phyloP scores from a whole-genome alignment of 768 basidiomycete species.

The Lactifluus rugatus region DNA sequence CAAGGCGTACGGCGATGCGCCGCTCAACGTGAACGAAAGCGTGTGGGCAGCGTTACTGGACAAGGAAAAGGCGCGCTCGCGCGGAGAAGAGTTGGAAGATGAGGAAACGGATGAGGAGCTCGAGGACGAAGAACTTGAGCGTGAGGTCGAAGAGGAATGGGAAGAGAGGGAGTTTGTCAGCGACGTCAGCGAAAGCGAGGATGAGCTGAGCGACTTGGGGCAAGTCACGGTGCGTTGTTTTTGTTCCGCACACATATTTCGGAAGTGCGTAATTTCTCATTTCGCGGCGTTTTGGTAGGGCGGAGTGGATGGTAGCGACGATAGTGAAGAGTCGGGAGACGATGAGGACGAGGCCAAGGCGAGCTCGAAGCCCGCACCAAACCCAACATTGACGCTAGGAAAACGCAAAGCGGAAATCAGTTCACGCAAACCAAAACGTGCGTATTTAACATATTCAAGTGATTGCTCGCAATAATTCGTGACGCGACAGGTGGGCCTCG shows the following conservation, averaged over 20 bases:
- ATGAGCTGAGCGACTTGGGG: conserved; percentile 56
- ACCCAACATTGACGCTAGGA: conserved; percentile 6
- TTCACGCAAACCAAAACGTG: conserved; percentile 15
- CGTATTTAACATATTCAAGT: background rate
- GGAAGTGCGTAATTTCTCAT: background rate
- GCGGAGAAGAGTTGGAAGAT: conserved; percentile 30
- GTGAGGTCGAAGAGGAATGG: conserved; percentile 45
- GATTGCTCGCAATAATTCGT: background rate
- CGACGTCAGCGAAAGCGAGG: conserved; percentile 61
- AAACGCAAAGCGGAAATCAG: conserved; percentile 11
- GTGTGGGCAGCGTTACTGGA: conserved; percentile 93
- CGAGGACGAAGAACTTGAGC: conserved; percentile 38
- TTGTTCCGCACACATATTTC: background rate
- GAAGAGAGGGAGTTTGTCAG: conserved; percentile 67
- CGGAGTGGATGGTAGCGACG: background rate
- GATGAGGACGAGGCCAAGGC: background rate
- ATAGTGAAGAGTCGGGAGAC: conserved; percentile 8
- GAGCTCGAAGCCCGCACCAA: background rate
- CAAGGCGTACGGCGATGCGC: conserved; percentile 95
- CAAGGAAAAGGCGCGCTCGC: conserved; percentile 49
- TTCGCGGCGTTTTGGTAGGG: background rate
- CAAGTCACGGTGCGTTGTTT: conserved; percentile 46
- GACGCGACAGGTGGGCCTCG: conserved; percentile 10
- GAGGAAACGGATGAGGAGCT: conserved; percentile 33
- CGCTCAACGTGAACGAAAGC: conserved; percentile 94